Conservation (phyloP, 2,329 filamentous ascomycete species). For the Coniochaeta prunicola region DNA sequence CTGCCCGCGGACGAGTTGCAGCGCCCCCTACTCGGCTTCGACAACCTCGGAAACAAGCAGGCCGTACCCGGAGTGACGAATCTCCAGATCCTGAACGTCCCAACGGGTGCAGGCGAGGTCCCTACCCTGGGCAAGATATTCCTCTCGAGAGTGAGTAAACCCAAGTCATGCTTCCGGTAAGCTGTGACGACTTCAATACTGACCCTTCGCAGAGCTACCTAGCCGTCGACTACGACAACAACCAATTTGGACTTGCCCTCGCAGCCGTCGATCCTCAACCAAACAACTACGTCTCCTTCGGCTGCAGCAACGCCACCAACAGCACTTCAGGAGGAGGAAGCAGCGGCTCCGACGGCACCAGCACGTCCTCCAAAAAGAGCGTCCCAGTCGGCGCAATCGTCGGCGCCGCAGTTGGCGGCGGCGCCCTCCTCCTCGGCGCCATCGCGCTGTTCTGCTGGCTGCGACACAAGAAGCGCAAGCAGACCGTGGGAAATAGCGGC, state of each 20-base stretch:
- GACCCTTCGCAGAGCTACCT: constrained; percentile 3
- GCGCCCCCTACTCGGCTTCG: constrained; percentile 5
- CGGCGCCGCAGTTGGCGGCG: not conserved
- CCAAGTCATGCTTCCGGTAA: not conserved
- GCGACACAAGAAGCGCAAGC: constrained; percentile 1
- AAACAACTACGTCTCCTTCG: constrained; percentile 1
- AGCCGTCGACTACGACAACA: constrained; percentile 3
- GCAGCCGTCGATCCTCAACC: constrained; percentile 2
- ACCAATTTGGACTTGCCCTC: constrained; percentile 3
- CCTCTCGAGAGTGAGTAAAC: constrained; percentile 4
- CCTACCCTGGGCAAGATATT: constrained; percentile 6
- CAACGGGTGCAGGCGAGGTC: constrained; percentile 5
- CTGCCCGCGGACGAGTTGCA: constrained; percentile 4
- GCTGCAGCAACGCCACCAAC: not conserved
- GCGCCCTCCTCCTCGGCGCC: not conserved
- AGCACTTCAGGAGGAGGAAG: not conserved
- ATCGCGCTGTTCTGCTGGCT: not conserved
- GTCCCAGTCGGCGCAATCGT: not conserved
- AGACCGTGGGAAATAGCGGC: not conserved
- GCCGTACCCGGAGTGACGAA: constrained; percentile 5
- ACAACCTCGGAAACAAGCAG: constrained; percentile 3
- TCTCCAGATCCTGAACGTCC: constrained; percentile 4
- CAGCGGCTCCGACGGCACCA: not conserved
- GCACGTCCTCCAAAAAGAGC: not conserved
- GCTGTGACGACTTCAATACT: not conserved